Evolutionary conservation across 1,139 yeast genomes (phyloP), one percentile per base, ranked within the genome.

Genomic region (Pichia sp.): DNA sequence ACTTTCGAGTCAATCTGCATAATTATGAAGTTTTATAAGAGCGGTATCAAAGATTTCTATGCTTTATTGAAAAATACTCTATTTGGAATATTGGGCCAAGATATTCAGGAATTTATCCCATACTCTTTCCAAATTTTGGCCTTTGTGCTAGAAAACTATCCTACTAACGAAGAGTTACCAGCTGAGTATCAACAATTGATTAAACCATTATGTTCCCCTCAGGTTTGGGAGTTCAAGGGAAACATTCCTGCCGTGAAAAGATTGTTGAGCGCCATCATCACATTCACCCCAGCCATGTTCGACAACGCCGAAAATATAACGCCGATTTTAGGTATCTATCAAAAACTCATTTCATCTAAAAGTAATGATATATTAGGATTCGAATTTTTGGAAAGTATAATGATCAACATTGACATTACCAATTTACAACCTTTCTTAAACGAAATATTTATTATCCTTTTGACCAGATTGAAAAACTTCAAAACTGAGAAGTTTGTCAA

Each of bases 321-420:
- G 40, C 96, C 98, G 4, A 79, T 95, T 43, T 75, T 95, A 52
- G 99, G 99, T 48, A 96, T 95, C n/a, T 95, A 90, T 76, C 99
- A 95, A 73, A 90, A 92, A 67, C 76, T 95, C 59, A 82, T 93
- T 53, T 84, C 97, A 1, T 89, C 97, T 0, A 87, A 86, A 64
- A 79, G 82, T 16, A 87, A 90, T 64, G 98, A 93, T 63, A 71
- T 73, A 44, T 79, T 83, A 64, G 98, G 98, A 2, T 86, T 95
- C 67, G 97, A 93, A 57, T 74, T 95, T 49, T 72, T 95, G 49
- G 93, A 88, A 67, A 74, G 80, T 8, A 82, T 95, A 48, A 70
- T 92, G 54, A 67, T 82, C 49, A 74, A 78, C 57, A 72, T 90
- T 47, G 84, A 90, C 6, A 63, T 81, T 51, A 67, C 67, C 1